Base-by-base conservation (phyloP, 768 basidiomycete species). In the Mycena metata region DNA sequence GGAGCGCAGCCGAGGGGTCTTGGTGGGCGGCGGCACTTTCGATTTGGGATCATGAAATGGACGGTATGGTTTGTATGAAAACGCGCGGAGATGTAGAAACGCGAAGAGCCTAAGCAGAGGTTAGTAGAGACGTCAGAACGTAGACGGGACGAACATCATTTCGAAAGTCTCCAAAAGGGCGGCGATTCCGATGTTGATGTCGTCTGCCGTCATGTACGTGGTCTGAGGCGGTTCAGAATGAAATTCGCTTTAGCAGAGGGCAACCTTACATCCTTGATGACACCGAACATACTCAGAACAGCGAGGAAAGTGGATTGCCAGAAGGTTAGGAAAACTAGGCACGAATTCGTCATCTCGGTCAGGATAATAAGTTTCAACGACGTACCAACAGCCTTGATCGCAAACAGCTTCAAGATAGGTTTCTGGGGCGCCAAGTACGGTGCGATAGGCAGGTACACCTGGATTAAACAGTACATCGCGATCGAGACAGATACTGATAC, bases 391-490 rank as follows among this genome's bases (percentile, higher is more conserved):
- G 90, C 89, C 76, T 94, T 95, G 71, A 93, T 81, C 12, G 91
- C 84, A 71, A 93, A 86, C 11, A 93, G 78, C 76, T 92, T 92
- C 21, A 92, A 77, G 17, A 93, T 73, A 2, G 92, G 92, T 55
- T 84, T 83, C 60, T 88, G 86, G 0, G 85, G 86, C 12, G 83
- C 79, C n/a, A 94, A 80, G 49, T 87, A 80, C 15, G 77, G 77
- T 9, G 88, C 78, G 17, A 93, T 82, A 0, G 87, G 78, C 10
- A 92, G 70, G 72, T 91, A 93, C 19, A 95, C 79, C 75, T 94
- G 92, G 23, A 94, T 79, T 64, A 92, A 77, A 75, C 90, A 91
- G 76, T 91, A 94, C 91, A 93, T 93, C 36, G 91, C 91, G 60
- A 93, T 75, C 0, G 91, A 86, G 19, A 95, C 92, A 0, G 91